These are phyloP conservation scores for Solanum hybrid DNA, from an alignment of 305 asterid genomes.

Conservation along the genomic window DNA sequence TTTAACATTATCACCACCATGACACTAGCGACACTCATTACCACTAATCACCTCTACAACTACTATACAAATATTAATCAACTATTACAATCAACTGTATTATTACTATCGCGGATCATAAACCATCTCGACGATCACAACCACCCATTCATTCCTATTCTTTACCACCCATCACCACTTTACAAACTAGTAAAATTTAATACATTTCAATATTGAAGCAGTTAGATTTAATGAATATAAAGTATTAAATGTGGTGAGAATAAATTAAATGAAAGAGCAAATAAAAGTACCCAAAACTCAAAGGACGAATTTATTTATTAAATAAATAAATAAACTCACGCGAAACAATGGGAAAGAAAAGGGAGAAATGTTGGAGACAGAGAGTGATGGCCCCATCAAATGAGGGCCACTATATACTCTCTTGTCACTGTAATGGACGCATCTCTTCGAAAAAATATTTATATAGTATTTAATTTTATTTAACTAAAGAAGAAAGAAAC, in stretches of 20 bases:
- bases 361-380: not conserved
- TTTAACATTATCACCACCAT: not conserved
- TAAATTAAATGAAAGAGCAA: not conserved
- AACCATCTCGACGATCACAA: not conserved
- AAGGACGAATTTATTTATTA: not conserved
- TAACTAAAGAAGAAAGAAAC: not conserved
- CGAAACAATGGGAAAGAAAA: not conserved
- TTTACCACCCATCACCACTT: not conserved
- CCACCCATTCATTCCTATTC: not conserved
- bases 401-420: conserved; percentile 1
- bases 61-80: not conserved
- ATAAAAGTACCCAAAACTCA: not conserved
- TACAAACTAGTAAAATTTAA: not conserved
- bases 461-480: too few relatives aligned
- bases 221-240: not conserved
- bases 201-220: not conserved
- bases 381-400: not conserved
- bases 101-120: not conserved
- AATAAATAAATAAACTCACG: not conserved
- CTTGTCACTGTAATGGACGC: not conserved
- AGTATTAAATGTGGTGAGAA: not conserved
- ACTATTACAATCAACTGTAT: not conserved
- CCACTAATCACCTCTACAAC: not conserved
- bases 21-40: not conserved
- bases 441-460: not conserved